Base-by-base conservation (phyloP, 257 asterid species). In the Datura wrightii region DNA sequence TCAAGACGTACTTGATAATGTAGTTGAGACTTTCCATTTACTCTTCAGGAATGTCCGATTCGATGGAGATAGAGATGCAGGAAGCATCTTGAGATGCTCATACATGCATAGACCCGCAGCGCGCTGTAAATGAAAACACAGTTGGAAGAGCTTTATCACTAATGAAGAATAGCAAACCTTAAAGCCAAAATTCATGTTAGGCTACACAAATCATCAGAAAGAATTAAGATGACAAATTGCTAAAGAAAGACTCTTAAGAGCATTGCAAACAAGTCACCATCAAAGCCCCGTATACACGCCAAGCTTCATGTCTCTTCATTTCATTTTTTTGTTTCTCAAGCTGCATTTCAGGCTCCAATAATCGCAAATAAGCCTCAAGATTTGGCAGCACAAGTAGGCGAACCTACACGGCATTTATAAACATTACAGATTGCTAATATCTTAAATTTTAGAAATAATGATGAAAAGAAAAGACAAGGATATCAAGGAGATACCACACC, bases 311-410 rank as follows among this genome's bases (percentile, higher is more conserved):
- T 90, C 98, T 93, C 91, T 95, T 97, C 88, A 91, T 88, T 91
- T 92, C 96, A 88, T 97, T 95, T 90, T 92, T 97, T 89, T 95
- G 98, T 89, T 89, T 92, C 89, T 97, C 98, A 52, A 89, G 92
- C 85, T 94, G 97, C 98, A 97, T 94, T 88, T 97, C 98, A 71
- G 98, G 98, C 91, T 93, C 98, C 89, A 97, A 86, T 84, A 95
- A 97, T 82, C 84, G 90, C 88, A 97, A 85, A 90, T 93, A 94
- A 53, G 95, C 85, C 83, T 92, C 98, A 56, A 97, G 94, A 91
- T 95, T 95, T 83, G 99, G 99, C 41, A 97, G 93, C 83, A 97
- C 90, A 84, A 93, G 89, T 84, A 89, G 82, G 41, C 94, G 97
- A 82, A 97, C 94, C 99, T 94, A 90, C 83, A 50, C 87, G 88